Evolutionary conservation across 768 basidiomycete genomes (phyloP).

Genomic region (Russula lepida): DNA sequence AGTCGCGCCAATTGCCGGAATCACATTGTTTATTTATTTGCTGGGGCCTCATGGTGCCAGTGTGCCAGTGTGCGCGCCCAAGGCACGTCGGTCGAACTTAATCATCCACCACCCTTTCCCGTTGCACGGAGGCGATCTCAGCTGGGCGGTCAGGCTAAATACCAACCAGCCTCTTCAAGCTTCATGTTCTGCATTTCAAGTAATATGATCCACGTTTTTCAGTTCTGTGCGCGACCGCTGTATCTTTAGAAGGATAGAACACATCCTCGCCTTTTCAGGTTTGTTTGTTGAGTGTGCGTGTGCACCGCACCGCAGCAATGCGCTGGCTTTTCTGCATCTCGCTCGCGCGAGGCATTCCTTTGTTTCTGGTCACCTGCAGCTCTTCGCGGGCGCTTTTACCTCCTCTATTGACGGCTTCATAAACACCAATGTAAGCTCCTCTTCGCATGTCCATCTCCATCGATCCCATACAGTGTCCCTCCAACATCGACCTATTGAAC

Average conservation of each 20-base stretch:
- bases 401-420: constrained; percentile 72
- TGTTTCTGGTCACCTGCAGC: constrained; percentile 56
- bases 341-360: constrained; percentile 47
- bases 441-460: constrained; percentile 66
- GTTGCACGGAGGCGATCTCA: constrained; percentile 57
- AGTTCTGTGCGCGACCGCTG: constrained; percentile 38
- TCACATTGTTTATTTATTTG: constrained; percentile 70
- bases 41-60: constrained; percentile 52
- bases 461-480: constrained; percentile 71
- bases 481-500: constrained; percentile 55
- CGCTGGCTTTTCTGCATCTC: constrained; percentile 74
- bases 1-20: constrained; percentile 59
- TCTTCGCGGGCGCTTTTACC: constrained; percentile 61
- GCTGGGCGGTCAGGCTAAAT: constrained; percentile 63
- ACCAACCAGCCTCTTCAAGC: constrained; percentile 48
- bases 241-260: background rate
- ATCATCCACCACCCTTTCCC: constrained; percentile 58
- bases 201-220: constrained; percentile 66
- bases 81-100: constrained; percentile 62
- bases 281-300: background rate
- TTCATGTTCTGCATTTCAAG: constrained; percentile 70
- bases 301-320: constrained; percentile 39
- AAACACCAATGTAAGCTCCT: constrained; percentile 70
- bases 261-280: constrained; percentile 1
- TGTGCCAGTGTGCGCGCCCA: constrained; percentile 60